A percentile compares a stretch with the other conserved stretches of the same genome.
Evolutionary conservation across 2,329 filamentous ascomycete genomes (phyloP).

Genomic region (Phaeoacremonium minimum): DNA sequence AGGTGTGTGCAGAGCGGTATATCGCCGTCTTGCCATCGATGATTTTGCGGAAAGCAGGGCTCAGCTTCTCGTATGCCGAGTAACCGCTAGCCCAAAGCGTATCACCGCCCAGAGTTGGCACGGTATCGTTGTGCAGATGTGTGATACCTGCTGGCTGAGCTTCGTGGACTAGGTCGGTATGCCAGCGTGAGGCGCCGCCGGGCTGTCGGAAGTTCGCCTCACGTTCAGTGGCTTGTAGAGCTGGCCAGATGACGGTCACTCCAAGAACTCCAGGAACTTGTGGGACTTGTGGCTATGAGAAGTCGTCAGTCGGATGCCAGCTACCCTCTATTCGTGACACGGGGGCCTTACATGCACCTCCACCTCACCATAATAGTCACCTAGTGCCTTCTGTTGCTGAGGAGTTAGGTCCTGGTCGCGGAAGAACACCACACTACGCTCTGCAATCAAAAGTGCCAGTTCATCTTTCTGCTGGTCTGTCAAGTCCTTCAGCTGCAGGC

Average conservation of each 20-base stretch:
- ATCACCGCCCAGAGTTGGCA: conserved; percentile 63
- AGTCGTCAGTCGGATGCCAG: not conserved
- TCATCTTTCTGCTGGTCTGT: conserved; percentile 57
- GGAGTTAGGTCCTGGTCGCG: conserved; percentile 58
- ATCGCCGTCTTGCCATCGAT: conserved; percentile 65
- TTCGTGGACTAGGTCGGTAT: conserved; percentile 68
- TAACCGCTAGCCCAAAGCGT: conserved; percentile 72
- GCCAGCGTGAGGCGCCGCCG: conserved; percentile 65
- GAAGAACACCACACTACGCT: conserved; percentile 64
- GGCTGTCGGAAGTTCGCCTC: conserved; percentile 61
- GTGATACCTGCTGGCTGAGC: conserved; percentile 66
- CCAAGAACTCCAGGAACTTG: conserved; percentile 65
- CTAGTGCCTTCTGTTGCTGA: conserved; percentile 59
- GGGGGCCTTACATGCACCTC: conserved; percentile 59
- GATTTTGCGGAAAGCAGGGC: conserved; percentile 63
- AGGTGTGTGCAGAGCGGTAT: conserved; percentile 62
- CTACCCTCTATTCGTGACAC: too few relatives aligned
- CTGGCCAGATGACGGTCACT: conserved; percentile 67
- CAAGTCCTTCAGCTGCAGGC: conserved; percentile 58
- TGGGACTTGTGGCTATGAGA: conserved; percentile 59
- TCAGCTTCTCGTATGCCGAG: conserved; percentile 68
- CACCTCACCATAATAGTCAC: conserved; percentile 59
- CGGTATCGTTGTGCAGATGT: conserved; percentile 65
- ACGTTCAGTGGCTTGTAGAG: conserved; percentile 57
- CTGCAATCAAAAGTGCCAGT: conserved; percentile 57